A percentile compares a stretch with the other conserved stretches of the same genome.
These are phyloP conservation scores for Auricularia heimuer DNA, from an alignment of 768 basidiomycete genomes.

Conservation along the genomic window DNA sequence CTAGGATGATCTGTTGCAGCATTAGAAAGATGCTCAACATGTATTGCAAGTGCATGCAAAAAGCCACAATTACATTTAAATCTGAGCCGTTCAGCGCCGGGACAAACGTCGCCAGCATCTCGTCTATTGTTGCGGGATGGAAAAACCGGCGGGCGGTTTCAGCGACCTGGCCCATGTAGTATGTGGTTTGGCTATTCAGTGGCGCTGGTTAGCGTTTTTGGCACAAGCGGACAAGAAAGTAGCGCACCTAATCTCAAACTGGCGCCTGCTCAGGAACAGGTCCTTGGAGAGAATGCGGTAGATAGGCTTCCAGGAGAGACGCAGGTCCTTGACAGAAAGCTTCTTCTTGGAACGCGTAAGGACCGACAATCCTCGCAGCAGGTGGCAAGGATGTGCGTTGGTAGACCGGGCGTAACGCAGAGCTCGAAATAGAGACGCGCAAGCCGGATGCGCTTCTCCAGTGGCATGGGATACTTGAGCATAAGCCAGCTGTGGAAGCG, in stretches of 20 bases:
- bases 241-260: slow-evolving; percentile 69
- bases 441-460: slow-evolving; percentile 61
- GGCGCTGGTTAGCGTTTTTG: neutral
- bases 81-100: slow-evolving; percentile 67
- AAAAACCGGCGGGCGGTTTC: slow-evolving; percentile 70
- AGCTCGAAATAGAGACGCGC: slow-evolving; percentile 74
- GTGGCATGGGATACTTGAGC: slow-evolving; percentile 81
- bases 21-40: slow-evolving; percentile 5
- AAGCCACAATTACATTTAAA: slow-evolving; percentile 46
- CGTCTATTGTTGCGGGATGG: slow-evolving; percentile 75
- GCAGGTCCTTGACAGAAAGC: slow-evolving; percentile 65
- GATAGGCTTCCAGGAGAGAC: slow-evolving; percentile 74
- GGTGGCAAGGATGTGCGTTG: slow-evolving; percentile 54
- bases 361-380: slow-evolving; percentile 51
- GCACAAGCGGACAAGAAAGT: neutral
- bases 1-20: slow-evolving; percentile 48
- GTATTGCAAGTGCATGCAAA: neutral
- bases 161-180: slow-evolving; percentile 67
- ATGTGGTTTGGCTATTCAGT: slow-evolving; percentile 51
- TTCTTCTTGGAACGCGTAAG: slow-evolving; percentile 64
- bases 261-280: slow-evolving; percentile 64
- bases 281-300: slow-evolving; percentile 61
- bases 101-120: slow-evolving; percentile 82
- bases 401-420: slow-evolving; percentile 66
- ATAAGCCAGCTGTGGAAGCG: slow-evolving; percentile 55